Conservation (phyloP, 495 filamentous ascomycete genomes). For the Hyaloscypha hepaticicola region DNA sequence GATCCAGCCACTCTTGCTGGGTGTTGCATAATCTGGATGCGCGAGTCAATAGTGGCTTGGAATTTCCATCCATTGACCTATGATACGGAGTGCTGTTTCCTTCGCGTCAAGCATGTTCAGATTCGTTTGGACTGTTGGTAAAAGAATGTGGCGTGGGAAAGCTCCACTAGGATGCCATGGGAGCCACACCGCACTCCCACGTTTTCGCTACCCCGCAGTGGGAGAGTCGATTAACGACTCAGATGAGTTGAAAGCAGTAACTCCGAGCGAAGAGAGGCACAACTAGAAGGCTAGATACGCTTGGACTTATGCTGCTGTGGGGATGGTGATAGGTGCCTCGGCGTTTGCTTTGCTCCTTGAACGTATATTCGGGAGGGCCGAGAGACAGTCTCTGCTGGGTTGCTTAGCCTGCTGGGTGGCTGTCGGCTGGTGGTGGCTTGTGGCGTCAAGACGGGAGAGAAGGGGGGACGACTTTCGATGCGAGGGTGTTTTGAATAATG, state of each 20-base stretch:
- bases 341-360: not conserved
- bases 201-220: not conserved
- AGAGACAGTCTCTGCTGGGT: not conserved
- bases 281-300: not conserved
- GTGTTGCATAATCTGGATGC: not conserved
- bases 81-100: not conserved
- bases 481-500: not conserved
- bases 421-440: not conserved
- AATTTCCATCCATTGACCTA: not conserved
- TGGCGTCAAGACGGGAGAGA: not conserved
- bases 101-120: not conserved
- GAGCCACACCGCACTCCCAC: too few relatives aligned
- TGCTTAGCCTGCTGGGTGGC: not conserved
- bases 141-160: not conserved
- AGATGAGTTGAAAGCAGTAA: not conserved
- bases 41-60: not conserved
- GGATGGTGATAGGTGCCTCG: not conserved
- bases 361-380: not conserved
- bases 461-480: not conserved
- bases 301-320: not conserved
- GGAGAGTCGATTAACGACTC: not conserved
- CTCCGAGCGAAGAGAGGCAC: not conserved
- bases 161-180: not conserved
- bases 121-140: too few relatives aligned
- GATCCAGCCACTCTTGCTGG: not conserved